Evolutionary conservation across 495 filamentous ascomycete species (phyloP).

Genomic region (Aspergillus bridgeri): DNA sequence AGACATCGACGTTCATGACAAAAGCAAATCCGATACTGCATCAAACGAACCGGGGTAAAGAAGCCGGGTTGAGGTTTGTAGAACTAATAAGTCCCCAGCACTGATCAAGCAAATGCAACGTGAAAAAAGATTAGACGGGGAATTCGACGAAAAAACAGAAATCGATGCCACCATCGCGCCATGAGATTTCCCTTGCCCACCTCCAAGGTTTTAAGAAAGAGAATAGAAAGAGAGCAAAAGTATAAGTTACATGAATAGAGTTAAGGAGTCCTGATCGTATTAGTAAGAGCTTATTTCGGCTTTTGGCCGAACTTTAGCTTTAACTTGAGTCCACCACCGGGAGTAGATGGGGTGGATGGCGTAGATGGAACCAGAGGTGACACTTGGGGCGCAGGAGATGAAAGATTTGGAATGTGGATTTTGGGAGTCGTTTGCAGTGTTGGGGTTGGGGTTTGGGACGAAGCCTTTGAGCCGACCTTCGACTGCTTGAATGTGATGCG

Average conservation of each 20-base stretch:
- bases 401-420: slow-evolving; percentile 35
- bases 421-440: slow-evolving; percentile 27
- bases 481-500: slow-evolving; percentile 47
- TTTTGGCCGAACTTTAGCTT: slow-evolving; percentile 44
- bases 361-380: slow-evolving; percentile 26
- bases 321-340: slow-evolving; percentile 38
- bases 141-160: slow-evolving; percentile 3
- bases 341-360: slow-evolving; percentile 36
- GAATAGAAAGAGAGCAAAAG: slow-evolving; percentile 9
- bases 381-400: slow-evolving; percentile 21
- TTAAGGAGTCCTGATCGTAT: not conserved
- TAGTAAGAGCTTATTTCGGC: slow-evolving; percentile 26
- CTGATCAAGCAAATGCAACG: too few species aligned
- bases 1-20: slow-evolving; percentile 14
- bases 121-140: too few species aligned
- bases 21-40: slow-evolving; percentile 1
- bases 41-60: slow-evolving; percentile 3
- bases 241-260: slow-evolving; percentile 19
- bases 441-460: slow-evolving; percentile 18
- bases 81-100: not conserved
- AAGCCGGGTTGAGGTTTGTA: not conserved
- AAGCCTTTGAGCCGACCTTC: slow-evolving; percentile 26
- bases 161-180: slow-evolving; percentile 17
- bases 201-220: slow-evolving; percentile 8
- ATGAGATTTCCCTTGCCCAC: slow-evolving; percentile 13